Conservation (phyloP, 805 yeast genomes). For the Ogataea trehaloabstinens region DNA sequence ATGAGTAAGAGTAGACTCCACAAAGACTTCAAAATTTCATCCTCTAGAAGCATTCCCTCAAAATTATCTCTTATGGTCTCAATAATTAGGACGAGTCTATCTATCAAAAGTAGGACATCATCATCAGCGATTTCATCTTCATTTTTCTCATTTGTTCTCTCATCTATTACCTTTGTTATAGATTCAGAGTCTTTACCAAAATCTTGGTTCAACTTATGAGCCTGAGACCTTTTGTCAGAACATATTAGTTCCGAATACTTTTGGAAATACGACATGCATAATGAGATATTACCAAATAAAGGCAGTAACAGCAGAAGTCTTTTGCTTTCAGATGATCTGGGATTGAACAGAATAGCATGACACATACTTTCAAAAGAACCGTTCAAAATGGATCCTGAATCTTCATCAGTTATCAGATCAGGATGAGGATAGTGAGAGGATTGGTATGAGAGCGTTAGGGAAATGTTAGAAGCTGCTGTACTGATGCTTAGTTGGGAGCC, state of each 20-base stretch:
- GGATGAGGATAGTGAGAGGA: slow-evolving; percentile 61
- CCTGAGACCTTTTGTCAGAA: slow-evolving; percentile 2
- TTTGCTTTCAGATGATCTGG: slow-evolving; percentile 34
- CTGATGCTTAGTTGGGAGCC: slow-evolving; percentile 18
- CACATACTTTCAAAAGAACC: slow-evolving; percentile 72
- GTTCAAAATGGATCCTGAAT: slow-evolving; percentile 42
- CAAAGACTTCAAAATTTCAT: slow-evolving; percentile 55
- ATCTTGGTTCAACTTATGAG: not conserved
- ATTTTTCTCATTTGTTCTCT: not conserved
- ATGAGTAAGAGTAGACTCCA: slow-evolving; percentile 51
- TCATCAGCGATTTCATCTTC: not conserved
- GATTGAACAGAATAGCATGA: slow-evolving; percentile 66
- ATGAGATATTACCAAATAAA: slow-evolving; percentile 45
- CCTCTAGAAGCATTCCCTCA: slow-evolving; percentile 68
- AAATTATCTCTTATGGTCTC: slow-evolving; percentile 57
- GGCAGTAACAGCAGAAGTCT: slow-evolving; percentile 55
- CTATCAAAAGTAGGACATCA: not conserved
- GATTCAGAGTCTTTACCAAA: slow-evolving; percentile 3
- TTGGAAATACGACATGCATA: slow-evolving; percentile 42
- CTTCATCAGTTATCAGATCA: slow-evolving; percentile 48
- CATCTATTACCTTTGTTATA: not conserved
- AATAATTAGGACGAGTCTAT: slow-evolving; percentile 51
- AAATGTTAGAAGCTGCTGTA: slow-evolving; percentile 8
- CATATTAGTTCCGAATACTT: slow-evolving; percentile 24
- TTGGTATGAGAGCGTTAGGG: slow-evolving; percentile 27